phyloP scores from a whole-genome alignment of 2,329 filamentous ascomycete genomes.

The Diaporthe nobilis region DNA sequence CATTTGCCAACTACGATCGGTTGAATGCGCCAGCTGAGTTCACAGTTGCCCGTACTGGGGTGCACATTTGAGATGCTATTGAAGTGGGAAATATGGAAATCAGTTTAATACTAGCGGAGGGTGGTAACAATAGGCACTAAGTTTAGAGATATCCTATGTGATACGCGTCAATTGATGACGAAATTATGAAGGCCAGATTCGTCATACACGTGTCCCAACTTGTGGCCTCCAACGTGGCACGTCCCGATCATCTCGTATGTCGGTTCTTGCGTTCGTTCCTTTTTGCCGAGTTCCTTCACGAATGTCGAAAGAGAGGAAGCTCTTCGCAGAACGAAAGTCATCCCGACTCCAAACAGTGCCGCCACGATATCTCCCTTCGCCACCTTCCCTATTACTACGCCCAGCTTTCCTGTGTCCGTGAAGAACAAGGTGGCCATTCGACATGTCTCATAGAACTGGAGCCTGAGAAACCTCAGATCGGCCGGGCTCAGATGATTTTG shows the following conservation, averaged over 20 bases:
- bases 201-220: background rate
- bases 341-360: constrained; percentile 28
- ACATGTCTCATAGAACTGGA: background rate
- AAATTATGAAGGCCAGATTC: background rate
- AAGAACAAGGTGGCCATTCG: background rate
- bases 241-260: constrained; percentile 4
- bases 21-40: background rate
- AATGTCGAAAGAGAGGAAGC: background rate
- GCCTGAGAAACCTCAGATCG: background rate
- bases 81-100: background rate
- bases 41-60: background rate
- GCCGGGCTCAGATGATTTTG: background rate
- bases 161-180: background rate
- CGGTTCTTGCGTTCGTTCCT: background rate
- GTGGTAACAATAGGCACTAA: background rate
- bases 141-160: too few relatives aligned
- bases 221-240: background rate
- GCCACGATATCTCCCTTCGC: constrained; percentile 14
- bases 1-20: constrained; percentile 4
- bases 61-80: background rate
- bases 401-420: constrained; percentile 21
- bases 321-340: constrained; percentile 14
- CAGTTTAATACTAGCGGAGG: too few relatives aligned
- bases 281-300: constrained; percentile 2
- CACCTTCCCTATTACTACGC: background rate